Conservation (phyloP, 441 rosid species). For the Adansonia grandidieri region DNA sequence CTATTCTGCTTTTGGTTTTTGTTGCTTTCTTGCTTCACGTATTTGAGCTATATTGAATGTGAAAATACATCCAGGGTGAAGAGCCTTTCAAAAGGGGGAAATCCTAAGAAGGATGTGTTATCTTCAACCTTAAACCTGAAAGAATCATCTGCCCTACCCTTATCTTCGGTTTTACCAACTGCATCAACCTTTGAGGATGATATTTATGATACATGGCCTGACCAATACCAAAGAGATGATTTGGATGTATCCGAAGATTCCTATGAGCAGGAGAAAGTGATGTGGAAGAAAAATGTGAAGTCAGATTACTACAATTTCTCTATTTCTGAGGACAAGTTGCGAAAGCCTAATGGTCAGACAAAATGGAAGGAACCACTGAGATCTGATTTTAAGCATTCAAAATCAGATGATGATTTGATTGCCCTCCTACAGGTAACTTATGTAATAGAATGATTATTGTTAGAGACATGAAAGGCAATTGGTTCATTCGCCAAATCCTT, state of each 20-base stretch:
- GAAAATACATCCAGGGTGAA: slow-evolving; percentile 66
- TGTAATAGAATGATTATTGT: not conserved
- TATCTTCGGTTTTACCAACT: slow-evolving; percentile 63
- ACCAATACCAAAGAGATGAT: slow-evolving; percentile 73
- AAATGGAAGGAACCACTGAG: slow-evolving; percentile 60
- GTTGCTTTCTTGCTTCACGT: not conserved
- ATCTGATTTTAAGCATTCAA: slow-evolving; percentile 38
- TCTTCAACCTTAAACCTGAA: slow-evolving; percentile 72
- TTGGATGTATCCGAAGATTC: slow-evolving; percentile 68
- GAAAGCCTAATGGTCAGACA: slow-evolving; percentile 52
- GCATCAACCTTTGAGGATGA: slow-evolving; percentile 70
- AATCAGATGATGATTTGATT: slow-evolving; percentile 59
- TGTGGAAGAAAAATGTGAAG: slow-evolving; percentile 77
- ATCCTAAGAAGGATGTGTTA: slow-evolving; percentile 78
- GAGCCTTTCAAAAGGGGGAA: slow-evolving; percentile 94
- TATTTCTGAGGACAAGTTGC: slow-evolving; percentile 56
- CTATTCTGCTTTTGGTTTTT: not conserved
- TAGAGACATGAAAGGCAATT: not conserved
- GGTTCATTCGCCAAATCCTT: not conserved
- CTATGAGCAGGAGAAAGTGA: slow-evolving; percentile 68
- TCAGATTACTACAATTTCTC: slow-evolving; percentile 49
- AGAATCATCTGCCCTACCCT: slow-evolving; percentile 72
- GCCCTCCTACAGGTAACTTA: slow-evolving; percentile 56
- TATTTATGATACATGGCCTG: slow-evolving; percentile 70
- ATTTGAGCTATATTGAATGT: slow-evolving; percentile 6